Percentiles rank a stretch among this genome's conserved stretches.
Evolutionary conservation across 331 rosid species (phyloP).

Genomic region (Quercus lobata): DNA sequence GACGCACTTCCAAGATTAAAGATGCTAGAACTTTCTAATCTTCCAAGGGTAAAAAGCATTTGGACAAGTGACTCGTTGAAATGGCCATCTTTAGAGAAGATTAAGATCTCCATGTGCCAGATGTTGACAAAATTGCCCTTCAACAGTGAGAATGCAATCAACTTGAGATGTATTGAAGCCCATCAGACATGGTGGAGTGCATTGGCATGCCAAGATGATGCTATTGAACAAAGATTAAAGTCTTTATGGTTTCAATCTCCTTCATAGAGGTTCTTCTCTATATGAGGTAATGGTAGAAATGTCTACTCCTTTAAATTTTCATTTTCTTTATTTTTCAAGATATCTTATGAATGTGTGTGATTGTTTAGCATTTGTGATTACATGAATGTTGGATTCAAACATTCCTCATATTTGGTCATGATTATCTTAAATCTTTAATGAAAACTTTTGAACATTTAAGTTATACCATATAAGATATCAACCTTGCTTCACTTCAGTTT

Average conservation of each 20-base stretch:
- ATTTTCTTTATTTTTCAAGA: neutral
- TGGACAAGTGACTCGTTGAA: neutral
- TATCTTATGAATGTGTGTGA: neutral
- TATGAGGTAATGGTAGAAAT: no score
- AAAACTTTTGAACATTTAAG: neutral
- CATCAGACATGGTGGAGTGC: conserved; percentile 19
- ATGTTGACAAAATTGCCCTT: conserved; percentile 11
- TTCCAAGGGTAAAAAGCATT: neutral
- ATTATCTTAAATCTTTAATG: neutral
- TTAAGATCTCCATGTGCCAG: conserved; percentile 3
- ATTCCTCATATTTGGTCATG: neutral
- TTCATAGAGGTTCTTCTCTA: rapidly evolving
- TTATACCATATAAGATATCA: neutral
- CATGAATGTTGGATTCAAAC: neutral
- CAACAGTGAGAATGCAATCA: neutral
- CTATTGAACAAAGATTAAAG: neutral
- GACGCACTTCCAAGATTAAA: conserved; percentile 12
- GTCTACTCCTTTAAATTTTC: neutral
- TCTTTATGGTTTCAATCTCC: neutral
- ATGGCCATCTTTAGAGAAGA: conserved; percentile 18
- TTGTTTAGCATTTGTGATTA: neutral
- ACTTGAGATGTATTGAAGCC: conserved; percentile 6
- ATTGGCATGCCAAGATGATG: conserved; percentile 5
- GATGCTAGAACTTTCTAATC: conserved; percentile 3
- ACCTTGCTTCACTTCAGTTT: neutral